Percentiles rank a stretch among this genome's conserved stretches.
phyloP scores from a whole-genome alignment of 176 grass and related monocot genomes.

The Puccinellia tenuiflora region DNA sequence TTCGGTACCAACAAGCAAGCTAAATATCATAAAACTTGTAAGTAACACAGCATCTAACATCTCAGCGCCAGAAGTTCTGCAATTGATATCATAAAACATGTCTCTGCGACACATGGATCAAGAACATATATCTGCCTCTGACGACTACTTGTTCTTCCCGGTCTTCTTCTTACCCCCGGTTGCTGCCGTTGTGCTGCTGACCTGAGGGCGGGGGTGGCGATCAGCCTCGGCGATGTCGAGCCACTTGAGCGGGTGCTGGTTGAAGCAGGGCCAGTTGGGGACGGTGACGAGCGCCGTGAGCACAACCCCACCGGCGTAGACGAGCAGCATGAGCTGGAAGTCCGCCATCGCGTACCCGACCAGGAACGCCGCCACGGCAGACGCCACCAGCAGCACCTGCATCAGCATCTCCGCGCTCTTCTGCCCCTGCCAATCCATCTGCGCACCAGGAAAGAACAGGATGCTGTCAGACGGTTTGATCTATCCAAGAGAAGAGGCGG shows the following conservation, averaged over 20 bases:
- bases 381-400: slow-evolving; percentile 76
- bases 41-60: slow-evolving; percentile 1
- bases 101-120: background rate
- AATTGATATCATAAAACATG: slow-evolving; percentile 10
- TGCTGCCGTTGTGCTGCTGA: background rate
- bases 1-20: background rate
- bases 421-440: slow-evolving; percentile 99
- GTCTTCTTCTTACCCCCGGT: slow-evolving; percentile 66
- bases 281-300: slow-evolving; percentile 76
- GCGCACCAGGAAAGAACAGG: background rate
- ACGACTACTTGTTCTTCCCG: slow-evolving; percentile 63
- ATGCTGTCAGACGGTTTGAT: background rate
- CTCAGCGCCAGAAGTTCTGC: slow-evolving; percentile 4
- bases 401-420: slow-evolving; percentile 87
- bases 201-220: slow-evolving; percentile 72
- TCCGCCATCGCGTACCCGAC: slow-evolving; percentile 56
- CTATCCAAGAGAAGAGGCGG: background rate
- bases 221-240: slow-evolving; percentile 63
- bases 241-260: slow-evolving; percentile 78
- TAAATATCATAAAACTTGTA: background rate
- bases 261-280: slow-evolving; percentile 87
- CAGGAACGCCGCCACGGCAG: slow-evolving; percentile 48
- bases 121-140: background rate
- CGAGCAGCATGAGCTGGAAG: slow-evolving; percentile 79
- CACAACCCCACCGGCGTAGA: slow-evolving; percentile 78